Percentiles rank a stretch among this genome's conserved stretches.
These are phyloP conservation scores for Vachellia collinsii DNA, from an alignment of 306 rosid species.

Conservation along the genomic window DNA sequence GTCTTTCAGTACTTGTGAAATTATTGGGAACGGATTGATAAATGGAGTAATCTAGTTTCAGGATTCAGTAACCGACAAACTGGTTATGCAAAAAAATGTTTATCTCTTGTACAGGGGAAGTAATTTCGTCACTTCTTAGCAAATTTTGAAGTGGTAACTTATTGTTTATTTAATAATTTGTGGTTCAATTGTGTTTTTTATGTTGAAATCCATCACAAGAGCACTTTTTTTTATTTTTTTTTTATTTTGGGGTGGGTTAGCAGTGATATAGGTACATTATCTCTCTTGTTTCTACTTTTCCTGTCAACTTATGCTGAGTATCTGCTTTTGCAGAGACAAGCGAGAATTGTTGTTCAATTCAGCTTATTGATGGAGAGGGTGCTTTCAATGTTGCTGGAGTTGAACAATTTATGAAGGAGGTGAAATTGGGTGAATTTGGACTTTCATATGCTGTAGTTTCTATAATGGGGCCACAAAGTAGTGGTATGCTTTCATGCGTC, in stretches of 20 bases:
- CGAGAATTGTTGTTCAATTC: slow-evolving; percentile 65
- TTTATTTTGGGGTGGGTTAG: background rate
- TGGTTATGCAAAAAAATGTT: background rate
- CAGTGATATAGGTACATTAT: background rate
- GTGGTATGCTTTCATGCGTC: slow-evolving; percentile 61
- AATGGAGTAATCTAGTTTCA: slow-evolving; percentile 33
- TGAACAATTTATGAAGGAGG: slow-evolving; percentile 69
- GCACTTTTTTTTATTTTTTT: background rate
- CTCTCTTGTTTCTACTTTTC: slow-evolving; percentile 12
- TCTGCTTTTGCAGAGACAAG: slow-evolving; percentile 46
- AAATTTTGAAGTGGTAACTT: background rate
- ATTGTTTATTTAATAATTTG: background rate
- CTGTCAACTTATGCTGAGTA: slow-evolving; percentile 24
- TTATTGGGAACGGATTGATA: slow-evolving; percentile 36
- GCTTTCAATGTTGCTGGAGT: slow-evolving; percentile 66
- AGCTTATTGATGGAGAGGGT: slow-evolving; percentile 94
- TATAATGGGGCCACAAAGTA: slow-evolving; percentile 96
- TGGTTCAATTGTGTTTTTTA: background rate
- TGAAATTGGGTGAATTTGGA: slow-evolving; percentile 75
- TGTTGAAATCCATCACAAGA: background rate
- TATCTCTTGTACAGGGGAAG: slow-evolving; percentile 1
- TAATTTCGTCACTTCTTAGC: background rate
- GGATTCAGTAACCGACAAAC: slow-evolving; percentile 9
- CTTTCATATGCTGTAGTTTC: slow-evolving; percentile 91
- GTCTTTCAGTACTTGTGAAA: slow-evolving; percentile 12